These are phyloP conservation scores for Somion occarium DNA, from an alignment of 1,284 basidiomycete species.

Conservation along the genomic window DNA sequence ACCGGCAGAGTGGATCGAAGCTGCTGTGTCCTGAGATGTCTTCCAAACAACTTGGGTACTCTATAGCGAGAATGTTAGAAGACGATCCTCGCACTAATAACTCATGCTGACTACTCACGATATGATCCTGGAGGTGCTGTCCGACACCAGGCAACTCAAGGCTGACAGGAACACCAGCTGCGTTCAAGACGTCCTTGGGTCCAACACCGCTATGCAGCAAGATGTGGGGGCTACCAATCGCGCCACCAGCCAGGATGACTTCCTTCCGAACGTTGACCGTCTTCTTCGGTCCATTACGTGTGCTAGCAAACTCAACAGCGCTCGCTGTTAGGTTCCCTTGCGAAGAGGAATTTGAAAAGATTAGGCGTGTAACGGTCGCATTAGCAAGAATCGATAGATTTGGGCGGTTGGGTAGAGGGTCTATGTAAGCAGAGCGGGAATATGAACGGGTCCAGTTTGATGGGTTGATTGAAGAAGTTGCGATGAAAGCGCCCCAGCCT, in stretches of 20 bases:
- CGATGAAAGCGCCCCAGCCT: constrained; percentile 49
- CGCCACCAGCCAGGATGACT: constrained; percentile 59
- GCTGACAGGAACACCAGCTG: constrained; percentile 42
- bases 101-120: constrained; percentile 36
- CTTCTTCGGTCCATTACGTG: constrained; percentile 28
- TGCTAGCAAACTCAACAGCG: constrained; percentile 50
- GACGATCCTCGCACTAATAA: neutral
- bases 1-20: constrained; percentile 31
- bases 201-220: constrained; percentile 73
- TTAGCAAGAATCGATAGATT: constrained; percentile 63
- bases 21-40: constrained; percentile 43
- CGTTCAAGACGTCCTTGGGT: constrained; percentile 48
- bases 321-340: constrained; percentile 43
- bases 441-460: constrained; percentile 65
- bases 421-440: constrained; percentile 66
- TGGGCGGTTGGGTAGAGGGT: constrained; percentile 48
- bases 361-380: constrained; percentile 54
- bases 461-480: constrained; percentile 62
- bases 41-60: constrained; percentile 45
- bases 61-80: constrained; percentile 24
- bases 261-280: constrained; percentile 50
- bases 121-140: constrained; percentile 71
- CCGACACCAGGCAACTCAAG: constrained; percentile 70
- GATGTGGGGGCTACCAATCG: constrained; percentile 62
- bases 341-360: constrained; percentile 41